Base-by-base conservation (phyloP, 169 alveolate genomes). In the Plasmodium berghei region DNA sequence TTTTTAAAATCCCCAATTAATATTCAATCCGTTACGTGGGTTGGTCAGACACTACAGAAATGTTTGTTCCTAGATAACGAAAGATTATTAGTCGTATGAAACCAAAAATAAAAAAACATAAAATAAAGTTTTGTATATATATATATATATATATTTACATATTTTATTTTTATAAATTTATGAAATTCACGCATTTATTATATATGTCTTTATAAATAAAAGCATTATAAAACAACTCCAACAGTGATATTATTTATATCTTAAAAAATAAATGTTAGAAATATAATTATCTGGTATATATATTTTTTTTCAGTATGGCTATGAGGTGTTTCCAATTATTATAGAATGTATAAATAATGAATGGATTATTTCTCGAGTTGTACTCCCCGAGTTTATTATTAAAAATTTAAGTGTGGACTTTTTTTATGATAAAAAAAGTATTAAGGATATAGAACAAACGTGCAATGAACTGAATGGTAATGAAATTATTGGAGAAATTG, bases 401-500 rank as follows among this genome's bases (percentile, higher is more conserved):
- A 77, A 77, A 77, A 77, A 77, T 77, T 77, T 77, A 48, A 77
- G 70, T 56, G 64, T 77, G 22, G 77, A 77, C 55, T 77, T 77
- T 77, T 77, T 77, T 70, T 77, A 77, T 20, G 89, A 77, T 70
- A 63, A 77, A 52, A 77, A 77, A 63, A 42, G 46, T 10, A 77
- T 77, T 77, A 74, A 77, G 49, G 89, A 77, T 49, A 77, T 77
- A 77, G 89, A 77, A 56, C 22, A 77, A 14, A 70, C 42, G 40
- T 63, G 75, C 28, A 40, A 77, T 42, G 20, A 77, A 20, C 26
- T 77, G 69, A 26, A 69, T 54, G 89, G 89, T 45, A 77, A 77
- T 69, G 61, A 77, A 63, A 64, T 77, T 63, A 64, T 64, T 77
- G 89, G 89, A 48, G 89, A 77, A 77, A 77, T 77, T 48, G 70